Evolutionary conservation across 2,329 filamentous ascomycete genomes (phyloP).

Genomic region (Emydomyces testavorans): DNA sequence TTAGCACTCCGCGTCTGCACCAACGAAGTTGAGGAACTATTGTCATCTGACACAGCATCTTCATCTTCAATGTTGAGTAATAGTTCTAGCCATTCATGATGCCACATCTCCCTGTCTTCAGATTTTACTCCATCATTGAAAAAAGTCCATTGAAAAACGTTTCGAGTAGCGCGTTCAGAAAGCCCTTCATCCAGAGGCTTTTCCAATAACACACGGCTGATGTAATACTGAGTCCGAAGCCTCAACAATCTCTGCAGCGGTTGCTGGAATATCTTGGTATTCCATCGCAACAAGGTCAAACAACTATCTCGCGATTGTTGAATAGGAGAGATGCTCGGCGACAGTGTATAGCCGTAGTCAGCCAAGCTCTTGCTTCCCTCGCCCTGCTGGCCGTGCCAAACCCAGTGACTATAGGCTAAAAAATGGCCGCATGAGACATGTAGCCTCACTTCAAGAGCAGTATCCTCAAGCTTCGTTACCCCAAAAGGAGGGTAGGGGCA

Average conservation of each 20-base stretch:
- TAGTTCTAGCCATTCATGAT: conserved; percentile 11
- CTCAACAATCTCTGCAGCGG: neutral
- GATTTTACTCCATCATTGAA: conserved; percentile 9
- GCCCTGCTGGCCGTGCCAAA: conserved; percentile 4
- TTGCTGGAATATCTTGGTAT: neutral
- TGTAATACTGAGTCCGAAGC: neutral
- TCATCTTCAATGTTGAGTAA: conserved; percentile 7
- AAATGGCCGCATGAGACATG: conserved; percentile 12
- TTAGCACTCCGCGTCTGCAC: too few relatives aligned
- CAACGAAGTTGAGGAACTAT: conserved; percentile 4
- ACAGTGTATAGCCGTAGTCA: conserved; percentile 6
- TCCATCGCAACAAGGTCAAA: neutral
- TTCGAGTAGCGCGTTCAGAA: conserved; percentile 12
- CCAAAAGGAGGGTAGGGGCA: conserved; percentile 12
- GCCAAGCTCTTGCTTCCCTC: neutral
- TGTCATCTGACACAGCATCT: conserved; percentile 4
- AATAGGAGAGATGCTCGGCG: neutral
- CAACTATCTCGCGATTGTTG: neutral
- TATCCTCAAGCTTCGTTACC: conserved; percentile 5
- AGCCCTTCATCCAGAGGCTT: conserved; percentile 2
- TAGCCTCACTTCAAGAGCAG: conserved; percentile 11
- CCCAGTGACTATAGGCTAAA: conserved; percentile 13
- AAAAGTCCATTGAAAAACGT: conserved; percentile 10
- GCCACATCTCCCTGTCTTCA: conserved; percentile 10
- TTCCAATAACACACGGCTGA: neutral